Percentiles rank a stretch among this genome's conserved stretches.
phyloP scores from a whole-genome alignment of 148 eudicot species.

The Beta vulgaris region DNA sequence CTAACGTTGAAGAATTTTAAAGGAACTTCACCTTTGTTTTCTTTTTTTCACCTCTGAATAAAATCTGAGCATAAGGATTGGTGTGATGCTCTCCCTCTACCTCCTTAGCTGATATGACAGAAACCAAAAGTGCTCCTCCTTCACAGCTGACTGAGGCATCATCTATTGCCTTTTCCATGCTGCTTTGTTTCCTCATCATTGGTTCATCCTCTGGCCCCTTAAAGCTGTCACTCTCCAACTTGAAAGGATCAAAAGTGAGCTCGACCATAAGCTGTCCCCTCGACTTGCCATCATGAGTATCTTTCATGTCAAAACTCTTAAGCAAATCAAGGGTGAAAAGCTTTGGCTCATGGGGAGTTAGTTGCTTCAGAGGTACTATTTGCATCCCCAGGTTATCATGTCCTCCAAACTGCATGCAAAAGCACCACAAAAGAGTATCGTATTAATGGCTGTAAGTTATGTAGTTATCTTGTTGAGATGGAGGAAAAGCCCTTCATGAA shows the following conservation, averaged over 20 bases:
- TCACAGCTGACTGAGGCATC: slow-evolving; percentile 37
- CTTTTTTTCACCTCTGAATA: slow-evolving; percentile 70
- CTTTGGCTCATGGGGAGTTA: slow-evolving; percentile 52
- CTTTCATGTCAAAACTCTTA: slow-evolving; percentile 41
- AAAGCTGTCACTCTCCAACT: slow-evolving; percentile 42
- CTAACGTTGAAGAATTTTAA: neutral
- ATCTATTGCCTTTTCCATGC: slow-evolving; percentile 19
- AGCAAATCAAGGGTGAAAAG: slow-evolving; percentile 63
- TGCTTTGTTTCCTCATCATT: slow-evolving; percentile 31
- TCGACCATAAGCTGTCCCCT: slow-evolving; percentile 67
- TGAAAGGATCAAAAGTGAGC: slow-evolving; percentile 67
- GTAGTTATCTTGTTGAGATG: neutral
- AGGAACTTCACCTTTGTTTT: slow-evolving; percentile 60
- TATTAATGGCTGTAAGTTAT: neutral
- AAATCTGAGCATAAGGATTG: slow-evolving; percentile 62
- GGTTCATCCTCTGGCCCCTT: slow-evolving; percentile 28
- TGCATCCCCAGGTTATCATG: slow-evolving; percentile 80
- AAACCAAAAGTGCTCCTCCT: slow-evolving; percentile 71
- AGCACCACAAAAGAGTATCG: neutral
- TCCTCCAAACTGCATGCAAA: slow-evolving; percentile 56
- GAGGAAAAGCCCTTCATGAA: no score
- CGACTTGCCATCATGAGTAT: slow-evolving; percentile 50
- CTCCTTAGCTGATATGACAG: slow-evolving; percentile 66
- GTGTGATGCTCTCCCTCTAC: slow-evolving; percentile 68
- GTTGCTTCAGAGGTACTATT: slow-evolving; percentile 55